A percentile compares a stretch with the other conserved stretches of the same genome.
These are phyloP conservation scores for Diaporthe sp. DNA, from an alignment of 2,329 filamentous ascomycete genomes.

Conservation along the genomic window DNA sequence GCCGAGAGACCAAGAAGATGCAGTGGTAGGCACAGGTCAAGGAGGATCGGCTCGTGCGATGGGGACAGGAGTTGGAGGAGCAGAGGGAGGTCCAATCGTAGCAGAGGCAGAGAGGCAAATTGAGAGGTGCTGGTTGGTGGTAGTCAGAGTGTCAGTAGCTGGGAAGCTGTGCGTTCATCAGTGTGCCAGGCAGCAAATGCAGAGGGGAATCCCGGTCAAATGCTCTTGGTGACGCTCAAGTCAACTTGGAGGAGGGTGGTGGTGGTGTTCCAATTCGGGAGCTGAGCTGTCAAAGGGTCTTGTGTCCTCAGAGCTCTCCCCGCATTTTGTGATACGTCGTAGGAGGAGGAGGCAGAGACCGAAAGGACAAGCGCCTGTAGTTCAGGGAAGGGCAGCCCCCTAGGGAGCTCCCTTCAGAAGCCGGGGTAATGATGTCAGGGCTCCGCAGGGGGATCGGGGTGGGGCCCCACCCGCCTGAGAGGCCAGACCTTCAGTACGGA, in stretches of 20 bases:
- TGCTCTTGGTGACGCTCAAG: constrained; percentile 12
- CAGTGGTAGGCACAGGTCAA: constrained; percentile 15
- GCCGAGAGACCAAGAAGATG: constrained; percentile 22
- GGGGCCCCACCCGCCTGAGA: not conserved
- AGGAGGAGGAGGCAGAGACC: constrained; percentile 10
- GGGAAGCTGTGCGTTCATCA: constrained; percentile 28
- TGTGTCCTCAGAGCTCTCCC: constrained; percentile 32
- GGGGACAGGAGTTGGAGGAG: constrained; percentile 5
- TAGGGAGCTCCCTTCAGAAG: constrained; percentile 31
- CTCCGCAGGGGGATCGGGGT: not conserved
- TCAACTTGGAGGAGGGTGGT: constrained; percentile 31
- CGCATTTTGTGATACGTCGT: constrained; percentile 37
- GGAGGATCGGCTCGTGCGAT: constrained; percentile 3
- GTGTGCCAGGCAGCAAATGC: constrained; percentile 13
- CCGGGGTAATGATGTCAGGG: constrained; percentile 42
- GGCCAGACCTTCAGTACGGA: not conserved
- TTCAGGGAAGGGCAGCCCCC: not conserved
- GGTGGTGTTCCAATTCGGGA: constrained; percentile 31
- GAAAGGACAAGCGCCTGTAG: not conserved
- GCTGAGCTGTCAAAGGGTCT: constrained; percentile 28
- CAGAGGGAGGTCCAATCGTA: constrained; percentile 36
- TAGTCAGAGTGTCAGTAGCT: constrained; percentile 39
- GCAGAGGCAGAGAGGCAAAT: constrained; percentile 40
- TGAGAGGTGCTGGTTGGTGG: constrained; percentile 37
- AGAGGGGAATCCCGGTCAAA: constrained; percentile 26